Evolutionary conservation across 2,329 filamentous ascomycete genomes (phyloP).

Genomic region (Fusarium torulosum): DNA sequence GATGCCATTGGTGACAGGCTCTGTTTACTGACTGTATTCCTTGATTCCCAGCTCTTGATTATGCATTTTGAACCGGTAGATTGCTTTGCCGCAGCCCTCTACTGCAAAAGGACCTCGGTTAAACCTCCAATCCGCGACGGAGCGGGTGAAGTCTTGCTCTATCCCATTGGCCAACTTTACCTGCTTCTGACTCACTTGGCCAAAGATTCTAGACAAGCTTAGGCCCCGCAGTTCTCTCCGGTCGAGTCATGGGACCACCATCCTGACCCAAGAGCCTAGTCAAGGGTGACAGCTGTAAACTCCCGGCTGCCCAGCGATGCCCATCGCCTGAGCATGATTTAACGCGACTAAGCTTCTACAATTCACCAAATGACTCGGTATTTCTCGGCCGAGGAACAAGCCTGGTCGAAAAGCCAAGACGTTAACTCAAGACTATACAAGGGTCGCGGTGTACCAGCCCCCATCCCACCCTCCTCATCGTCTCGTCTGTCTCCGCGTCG

Average conservation of each 20-base stretch:
- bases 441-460: neutral
- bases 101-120: conserved; percentile 13
- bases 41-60: neutral
- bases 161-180: conserved; percentile 11
- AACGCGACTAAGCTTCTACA: neutral
- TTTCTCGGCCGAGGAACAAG: neutral
- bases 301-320: neutral
- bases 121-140: conserved; percentile 1
- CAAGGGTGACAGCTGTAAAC: too few relatives aligned
- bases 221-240: neutral
- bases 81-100: neutral
- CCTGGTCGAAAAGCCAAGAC: neutral
- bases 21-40: rapidly evolving
- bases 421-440: neutral
- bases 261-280: neutral
- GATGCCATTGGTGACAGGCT: neutral
- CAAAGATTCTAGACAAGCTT: conserved; percentile 6
- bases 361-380: neutral
- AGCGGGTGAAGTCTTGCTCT: neutral
- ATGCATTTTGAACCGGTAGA: neutral
- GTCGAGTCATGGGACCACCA: conserved; percentile 11
- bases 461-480: conserved; percentile 2
- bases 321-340: neutral
- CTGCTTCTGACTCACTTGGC: conserved; percentile 21
- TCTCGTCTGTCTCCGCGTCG: neutral